Evolutionary conservation across 768 basidiomycete genomes (phyloP).

Genomic region (Auricularia sp.): DNA sequence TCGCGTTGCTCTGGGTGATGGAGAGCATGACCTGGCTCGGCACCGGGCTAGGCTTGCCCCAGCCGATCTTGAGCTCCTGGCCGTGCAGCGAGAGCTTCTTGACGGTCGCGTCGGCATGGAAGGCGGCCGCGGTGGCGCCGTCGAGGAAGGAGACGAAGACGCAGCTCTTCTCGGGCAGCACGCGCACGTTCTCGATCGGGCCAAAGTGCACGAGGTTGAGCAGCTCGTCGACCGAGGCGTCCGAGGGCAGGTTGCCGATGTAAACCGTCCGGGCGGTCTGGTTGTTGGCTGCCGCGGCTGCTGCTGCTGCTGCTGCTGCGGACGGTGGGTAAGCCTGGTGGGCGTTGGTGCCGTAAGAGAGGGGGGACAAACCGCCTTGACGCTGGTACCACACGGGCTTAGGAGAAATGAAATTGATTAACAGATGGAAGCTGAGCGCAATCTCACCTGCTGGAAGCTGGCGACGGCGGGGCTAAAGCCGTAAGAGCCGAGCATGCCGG

Average conservation of each 20-base stretch:
- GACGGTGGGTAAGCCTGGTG: conserved; percentile 23
- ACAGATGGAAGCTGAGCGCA: not conserved
- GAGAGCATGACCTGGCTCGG: conserved; percentile 79
- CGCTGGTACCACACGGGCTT: conserved; percentile 9
- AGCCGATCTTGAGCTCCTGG: conserved; percentile 96
- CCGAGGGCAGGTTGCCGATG: conserved; percentile 89
- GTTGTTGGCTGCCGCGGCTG: conserved; percentile 50
- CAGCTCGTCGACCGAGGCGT: conserved; percentile 94
- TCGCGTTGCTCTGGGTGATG: conserved; percentile 86
- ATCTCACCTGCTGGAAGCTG: conserved; percentile 54
- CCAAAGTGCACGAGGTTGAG: conserved; percentile 97
- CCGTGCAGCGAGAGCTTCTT: conserved; percentile 90
- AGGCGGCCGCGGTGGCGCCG: conserved; percentile 83
- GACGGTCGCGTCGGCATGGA: conserved; percentile 93
- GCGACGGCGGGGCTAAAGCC: conserved; percentile 62
- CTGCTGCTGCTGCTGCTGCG: conserved; percentile 53
- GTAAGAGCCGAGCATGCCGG: conserved; percentile 34
- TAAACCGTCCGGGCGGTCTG: conserved; percentile 84
- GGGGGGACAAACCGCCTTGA: conserved; percentile 38
- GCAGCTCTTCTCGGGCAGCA: conserved; percentile 93
- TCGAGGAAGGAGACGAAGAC: conserved; percentile 98
- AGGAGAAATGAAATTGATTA: not conserved
- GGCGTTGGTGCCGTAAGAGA: not conserved
- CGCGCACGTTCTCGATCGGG: conserved; percentile 87
- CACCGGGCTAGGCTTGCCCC: conserved; percentile 91